Evolutionary conservation across 768 basidiomycete species (phyloP).

Genomic region (Boletus sp.): DNA sequence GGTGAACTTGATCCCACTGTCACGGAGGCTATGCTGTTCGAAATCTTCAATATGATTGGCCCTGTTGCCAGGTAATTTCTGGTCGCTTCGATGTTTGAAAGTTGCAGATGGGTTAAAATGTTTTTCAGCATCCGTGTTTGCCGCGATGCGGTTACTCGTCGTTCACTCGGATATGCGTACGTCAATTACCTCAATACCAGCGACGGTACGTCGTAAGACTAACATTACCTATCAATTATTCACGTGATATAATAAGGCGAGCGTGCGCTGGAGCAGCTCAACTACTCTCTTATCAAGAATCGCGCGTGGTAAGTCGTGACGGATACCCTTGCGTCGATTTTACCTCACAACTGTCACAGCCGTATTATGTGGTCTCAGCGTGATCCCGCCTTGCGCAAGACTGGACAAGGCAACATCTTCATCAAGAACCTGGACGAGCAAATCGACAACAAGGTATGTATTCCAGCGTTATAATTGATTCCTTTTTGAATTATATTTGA

Average conservation of each 20-base stretch:
- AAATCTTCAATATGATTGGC: conserved; percentile 99
- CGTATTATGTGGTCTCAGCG: conserved; percentile 99
- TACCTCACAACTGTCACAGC: conserved; percentile 38
- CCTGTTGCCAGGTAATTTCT: conserved; percentile 86
- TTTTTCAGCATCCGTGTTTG: conserved; percentile 89
- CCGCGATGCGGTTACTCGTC: conserved; percentile 98
- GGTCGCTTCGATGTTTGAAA: background rate
- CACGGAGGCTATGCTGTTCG: conserved; percentile 99
- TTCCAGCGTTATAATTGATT: background rate
- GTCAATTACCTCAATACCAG: conserved; percentile 96
- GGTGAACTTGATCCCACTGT: conserved; percentile 98
- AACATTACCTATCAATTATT: background rate
- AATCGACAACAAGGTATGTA: conserved; percentile 95
- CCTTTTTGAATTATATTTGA: background rate
- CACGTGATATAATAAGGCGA: conserved; percentile 56
- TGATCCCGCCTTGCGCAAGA: conserved; percentile 98
- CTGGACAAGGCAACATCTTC: conserved; percentile 99
- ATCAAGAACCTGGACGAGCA: conserved; percentile 98
- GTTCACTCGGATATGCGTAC: conserved; percentile 98
- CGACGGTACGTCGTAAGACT: conserved; percentile 62
- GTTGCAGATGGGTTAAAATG: background rate
- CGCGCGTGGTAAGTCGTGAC: conserved; percentile 75
- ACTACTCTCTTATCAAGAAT: conserved; percentile 98
- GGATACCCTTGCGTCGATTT: background rate
- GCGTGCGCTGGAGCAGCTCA: conserved; percentile 97